Conservation (phyloP, 23 red algal genomes). For the Gracilaria vermiculophylla region DNA sequence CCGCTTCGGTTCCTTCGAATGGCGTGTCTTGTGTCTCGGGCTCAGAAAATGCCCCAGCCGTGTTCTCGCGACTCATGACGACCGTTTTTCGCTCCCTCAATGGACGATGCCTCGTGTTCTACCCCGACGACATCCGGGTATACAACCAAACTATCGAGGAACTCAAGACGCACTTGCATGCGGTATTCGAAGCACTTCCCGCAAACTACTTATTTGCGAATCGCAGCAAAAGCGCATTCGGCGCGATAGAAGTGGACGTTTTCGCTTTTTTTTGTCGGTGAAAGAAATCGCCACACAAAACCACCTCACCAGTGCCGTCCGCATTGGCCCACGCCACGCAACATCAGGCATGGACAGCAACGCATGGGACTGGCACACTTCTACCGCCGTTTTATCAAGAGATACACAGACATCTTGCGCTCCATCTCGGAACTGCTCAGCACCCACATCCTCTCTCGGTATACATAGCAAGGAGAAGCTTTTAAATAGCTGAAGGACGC, state of each 20-base stretch:
- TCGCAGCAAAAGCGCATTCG: not conserved
- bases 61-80: not conserved
- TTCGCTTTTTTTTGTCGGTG: not conserved
- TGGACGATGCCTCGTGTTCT: slow-evolving; percentile 14
- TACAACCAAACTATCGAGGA: slow-evolving; percentile 7
- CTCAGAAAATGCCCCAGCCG: not conserved
- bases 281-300: not conserved
- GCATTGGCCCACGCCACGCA: not conserved
- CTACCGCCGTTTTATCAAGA: slow-evolving; percentile 33
- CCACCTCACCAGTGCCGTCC: not conserved
- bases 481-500: too few relatives aligned
- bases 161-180: not conserved
- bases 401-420: not conserved
- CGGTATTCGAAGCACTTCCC: not conserved
- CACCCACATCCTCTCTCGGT: too few relatives aligned
- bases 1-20: slow-evolving; percentile 23
- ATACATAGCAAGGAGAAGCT: too few relatives aligned
- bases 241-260: not conserved
- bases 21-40: slow-evolving; percentile 24
- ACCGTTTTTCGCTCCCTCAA: not conserved
- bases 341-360: slow-evolving; percentile 12
- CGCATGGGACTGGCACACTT: slow-evolving; percentile 12
- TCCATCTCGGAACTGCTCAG: too few relatives aligned
- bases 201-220: not conserved
- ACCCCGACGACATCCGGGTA: slow-evolving; percentile 1